Evolutionary conservation across 2,329 filamentous ascomycete genomes (phyloP).

Genomic region (Colletotrichum sp.): DNA sequence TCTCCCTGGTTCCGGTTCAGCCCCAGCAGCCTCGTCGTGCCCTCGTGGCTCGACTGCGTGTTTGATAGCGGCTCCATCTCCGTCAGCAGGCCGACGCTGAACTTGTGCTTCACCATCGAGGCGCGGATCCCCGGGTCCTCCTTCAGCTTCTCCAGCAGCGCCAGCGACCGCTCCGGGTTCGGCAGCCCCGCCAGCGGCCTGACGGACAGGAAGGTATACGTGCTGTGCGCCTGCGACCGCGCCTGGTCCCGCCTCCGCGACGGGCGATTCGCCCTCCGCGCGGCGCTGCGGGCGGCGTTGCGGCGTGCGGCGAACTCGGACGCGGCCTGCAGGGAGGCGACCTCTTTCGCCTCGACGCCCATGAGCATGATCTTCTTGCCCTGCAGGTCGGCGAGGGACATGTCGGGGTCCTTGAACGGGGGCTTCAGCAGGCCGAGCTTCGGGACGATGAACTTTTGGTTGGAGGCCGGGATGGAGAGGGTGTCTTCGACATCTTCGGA

Average conservation of each 20-base stretch:
- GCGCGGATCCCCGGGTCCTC: slow-evolving; percentile 85
- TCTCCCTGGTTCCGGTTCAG: slow-evolving; percentile 88
- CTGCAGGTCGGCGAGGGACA: slow-evolving; percentile 53
- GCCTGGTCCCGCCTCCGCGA: slow-evolving; percentile 40
- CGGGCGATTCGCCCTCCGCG: slow-evolving; percentile 35
- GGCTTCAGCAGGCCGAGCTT: slow-evolving; percentile 69
- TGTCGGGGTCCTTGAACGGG: slow-evolving; percentile 64
- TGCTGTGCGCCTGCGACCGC: slow-evolving; percentile 58
- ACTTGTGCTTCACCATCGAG: slow-evolving; percentile 84
- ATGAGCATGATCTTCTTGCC: slow-evolving; percentile 69
- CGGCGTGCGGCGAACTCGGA: slow-evolving; percentile 52
- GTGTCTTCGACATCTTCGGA: slow-evolving; percentile 60
- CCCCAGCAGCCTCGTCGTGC: slow-evolving; percentile 77
- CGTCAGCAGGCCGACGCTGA: slow-evolving; percentile 83
- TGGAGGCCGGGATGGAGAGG: slow-evolving; percentile 63
- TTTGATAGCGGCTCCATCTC: slow-evolving; percentile 93
- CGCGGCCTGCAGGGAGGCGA: slow-evolving; percentile 59
- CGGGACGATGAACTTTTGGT: slow-evolving; percentile 73
- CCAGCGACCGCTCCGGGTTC: slow-evolving; percentile 71
- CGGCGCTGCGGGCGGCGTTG: slow-evolving; percentile 44
- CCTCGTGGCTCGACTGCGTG: slow-evolving; percentile 74
- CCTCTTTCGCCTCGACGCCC: slow-evolving; percentile 65
- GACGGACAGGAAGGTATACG: slow-evolving; percentile 83
- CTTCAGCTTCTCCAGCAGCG: slow-evolving; percentile 77
- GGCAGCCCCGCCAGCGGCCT: slow-evolving; percentile 80